Percentiles rank a stretch among this genome's conserved stretches.
phyloP scores from a whole-genome alignment of 2,329 filamentous ascomycete species.

The Colletotrichum sp. region DNA sequence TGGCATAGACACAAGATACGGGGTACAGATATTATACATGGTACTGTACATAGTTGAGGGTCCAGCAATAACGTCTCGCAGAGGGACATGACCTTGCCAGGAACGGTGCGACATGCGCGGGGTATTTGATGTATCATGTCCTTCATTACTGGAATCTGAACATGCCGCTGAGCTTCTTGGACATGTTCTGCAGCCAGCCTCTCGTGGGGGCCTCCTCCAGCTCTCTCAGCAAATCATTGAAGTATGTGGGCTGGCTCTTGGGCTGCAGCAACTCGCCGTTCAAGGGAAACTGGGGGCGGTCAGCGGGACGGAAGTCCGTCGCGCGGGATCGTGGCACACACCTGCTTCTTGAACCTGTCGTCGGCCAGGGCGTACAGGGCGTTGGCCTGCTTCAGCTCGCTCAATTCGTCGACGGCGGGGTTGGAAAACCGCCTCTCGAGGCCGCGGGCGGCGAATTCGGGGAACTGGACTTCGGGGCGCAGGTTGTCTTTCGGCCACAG shows the following conservation, averaged over 20 bases:
- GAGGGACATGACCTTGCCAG: background rate
- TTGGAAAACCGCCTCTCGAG: constrained; percentile 38
- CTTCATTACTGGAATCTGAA: constrained; percentile 57
- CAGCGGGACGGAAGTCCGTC: background rate
- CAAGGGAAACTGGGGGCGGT: constrained; percentile 32
- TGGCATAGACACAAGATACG: constrained; percentile 21
- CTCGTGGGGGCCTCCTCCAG: constrained; percentile 67
- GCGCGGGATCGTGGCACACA: constrained; percentile 31
- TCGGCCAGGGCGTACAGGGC: constrained; percentile 64
- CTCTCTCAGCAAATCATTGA: constrained; percentile 64
- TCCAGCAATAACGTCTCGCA: background rate
- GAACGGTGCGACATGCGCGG: background rate
- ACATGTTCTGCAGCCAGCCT: constrained; percentile 55
- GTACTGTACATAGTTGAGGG: constrained; percentile 11
- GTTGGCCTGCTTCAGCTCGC: constrained; percentile 62
- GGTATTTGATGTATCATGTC: background rate
- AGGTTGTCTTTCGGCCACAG: constrained; percentile 70
- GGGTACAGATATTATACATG: constrained; percentile 23
- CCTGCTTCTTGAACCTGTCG: constrained; percentile 63
- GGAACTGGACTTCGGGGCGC: constrained; percentile 67
- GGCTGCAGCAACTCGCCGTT: constrained; percentile 60
- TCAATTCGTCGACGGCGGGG: constrained; percentile 42
- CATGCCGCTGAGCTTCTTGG: constrained; percentile 63
- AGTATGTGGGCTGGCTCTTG: constrained; percentile 69
- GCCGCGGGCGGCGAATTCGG: constrained; percentile 56